phyloP scores from a whole-genome alignment of 2,329 filamentous ascomycete species.

The Venturia aucupariae region DNA sequence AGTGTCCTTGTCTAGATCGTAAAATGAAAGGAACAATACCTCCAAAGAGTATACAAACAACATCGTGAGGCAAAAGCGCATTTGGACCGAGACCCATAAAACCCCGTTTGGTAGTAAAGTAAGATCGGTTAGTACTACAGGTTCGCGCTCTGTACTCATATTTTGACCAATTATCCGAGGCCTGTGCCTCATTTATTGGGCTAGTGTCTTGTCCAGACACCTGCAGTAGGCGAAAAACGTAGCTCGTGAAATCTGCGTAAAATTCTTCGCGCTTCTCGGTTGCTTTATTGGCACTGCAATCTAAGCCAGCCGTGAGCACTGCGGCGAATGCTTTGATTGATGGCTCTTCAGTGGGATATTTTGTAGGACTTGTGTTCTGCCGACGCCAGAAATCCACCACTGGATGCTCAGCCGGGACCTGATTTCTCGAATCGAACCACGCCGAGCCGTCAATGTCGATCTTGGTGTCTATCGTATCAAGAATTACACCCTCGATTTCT shows the following conservation, averaged over 20 bases:
- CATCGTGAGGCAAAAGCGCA: constrained; percentile 6
- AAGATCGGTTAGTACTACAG: not conserved
- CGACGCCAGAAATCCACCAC: not conserved
- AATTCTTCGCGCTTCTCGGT: not conserved
- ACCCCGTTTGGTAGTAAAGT: constrained; percentile 6
- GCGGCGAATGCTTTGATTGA: not conserved
- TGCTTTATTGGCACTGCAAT: not conserved
- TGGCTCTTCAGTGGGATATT: not conserved
- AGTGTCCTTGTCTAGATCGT: constrained; percentile 3
- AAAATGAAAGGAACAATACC: constrained; percentile 11
- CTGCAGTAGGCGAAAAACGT: not conserved
- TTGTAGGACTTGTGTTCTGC: not conserved
- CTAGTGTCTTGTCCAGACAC: not conserved
- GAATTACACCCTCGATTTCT: not conserved
- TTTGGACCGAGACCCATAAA: constrained; percentile 8
- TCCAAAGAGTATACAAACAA: constrained; percentile 12
- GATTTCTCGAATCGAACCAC: constrained; percentile 5
- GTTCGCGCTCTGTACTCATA: not conserved
- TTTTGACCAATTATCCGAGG: not conserved
- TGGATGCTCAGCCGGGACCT: not conserved
- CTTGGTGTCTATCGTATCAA: not conserved
- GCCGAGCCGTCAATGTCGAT: not conserved
- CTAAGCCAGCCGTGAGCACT: not conserved
- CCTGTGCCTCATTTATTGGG: not conserved
- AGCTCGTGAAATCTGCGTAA: not conserved